phyloP scores from a whole-genome alignment of 441 rosid species.

The Populus hybrid region DNA sequence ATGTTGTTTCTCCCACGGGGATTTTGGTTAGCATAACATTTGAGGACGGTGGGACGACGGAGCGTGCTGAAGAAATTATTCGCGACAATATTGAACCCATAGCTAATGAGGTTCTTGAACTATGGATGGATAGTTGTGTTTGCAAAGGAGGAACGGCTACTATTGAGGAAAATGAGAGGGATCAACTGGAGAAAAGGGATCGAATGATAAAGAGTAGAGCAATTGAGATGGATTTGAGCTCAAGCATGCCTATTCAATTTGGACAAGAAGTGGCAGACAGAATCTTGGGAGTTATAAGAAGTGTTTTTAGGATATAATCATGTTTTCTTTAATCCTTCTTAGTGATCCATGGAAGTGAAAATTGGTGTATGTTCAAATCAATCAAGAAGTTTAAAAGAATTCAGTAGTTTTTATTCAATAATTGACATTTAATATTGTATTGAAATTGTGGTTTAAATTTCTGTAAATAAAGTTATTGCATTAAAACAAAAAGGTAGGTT shows the following conservation, averaged over 20 bases:
- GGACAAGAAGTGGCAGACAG: conserved; percentile 20
- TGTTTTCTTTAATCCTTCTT: too few species aligned
- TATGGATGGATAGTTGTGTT: conserved; percentile 18
- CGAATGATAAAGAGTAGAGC: conserved; percentile 20
- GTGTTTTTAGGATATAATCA: conserved; percentile 7
- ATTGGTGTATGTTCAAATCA: too few species aligned
- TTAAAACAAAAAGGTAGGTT: too few species aligned
- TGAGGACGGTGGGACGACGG: neutral
- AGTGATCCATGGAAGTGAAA: too few species aligned
- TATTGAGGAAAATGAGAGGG: conserved; percentile 13
- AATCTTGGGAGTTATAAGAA: conserved; percentile 14
- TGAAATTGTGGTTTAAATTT: too few species aligned
- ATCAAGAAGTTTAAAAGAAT: too few species aligned
- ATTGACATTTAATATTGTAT: too few species aligned
- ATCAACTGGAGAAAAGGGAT: conserved; percentile 20
- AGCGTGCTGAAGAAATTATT: conserved; percentile 10
- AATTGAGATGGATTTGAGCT: conserved; percentile 22
- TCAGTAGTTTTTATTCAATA: too few species aligned
- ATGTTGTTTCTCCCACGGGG: conserved; percentile 23
- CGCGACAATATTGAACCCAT: neutral
- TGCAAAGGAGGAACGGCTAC: neutral
- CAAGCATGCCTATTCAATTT: conserved; percentile 19
- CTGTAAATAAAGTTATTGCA: too few species aligned
- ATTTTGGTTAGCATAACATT: conserved; percentile 19
- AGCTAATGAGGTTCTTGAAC: conserved; percentile 13